Evolutionary conservation across 805 yeast species (phyloP).

Genomic region (Candida sakaeoensis): DNA sequence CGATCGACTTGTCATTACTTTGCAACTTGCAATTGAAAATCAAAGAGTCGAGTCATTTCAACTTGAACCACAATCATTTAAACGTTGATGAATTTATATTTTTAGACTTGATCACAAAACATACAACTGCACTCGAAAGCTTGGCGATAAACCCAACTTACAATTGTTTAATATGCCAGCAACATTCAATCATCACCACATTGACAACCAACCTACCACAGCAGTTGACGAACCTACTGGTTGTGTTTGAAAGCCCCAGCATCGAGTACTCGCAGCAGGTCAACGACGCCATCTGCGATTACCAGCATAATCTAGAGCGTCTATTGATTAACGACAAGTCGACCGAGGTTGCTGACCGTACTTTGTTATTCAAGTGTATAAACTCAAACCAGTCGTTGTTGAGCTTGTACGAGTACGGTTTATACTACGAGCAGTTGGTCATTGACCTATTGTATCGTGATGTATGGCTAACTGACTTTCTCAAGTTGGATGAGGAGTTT

Average conservation of each 20-base stretch:
- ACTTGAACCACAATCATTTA: neutral
- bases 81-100: neutral
- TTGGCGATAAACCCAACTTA: slow-evolving; percentile 6
- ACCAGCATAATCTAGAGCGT: slow-evolving; percentile 4
- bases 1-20: slow-evolving; percentile 5
- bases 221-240: slow-evolving; percentile 1
- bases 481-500: slow-evolving; percentile 6
- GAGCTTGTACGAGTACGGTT: slow-evolving; percentile 5
- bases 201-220: slow-evolving; percentile 3
- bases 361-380: slow-evolving; percentile 5
- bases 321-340: slow-evolving; percentile 6
- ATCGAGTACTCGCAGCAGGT: slow-evolving; percentile 5
- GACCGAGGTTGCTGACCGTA: slow-evolving; percentile 4
- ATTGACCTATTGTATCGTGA: slow-evolving; percentile 5
- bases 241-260: slow-evolving; percentile 6
- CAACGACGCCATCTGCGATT: slow-evolving; percentile 5
- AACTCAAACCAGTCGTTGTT: slow-evolving; percentile 6
- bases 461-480: slow-evolving; percentile 5
- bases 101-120: neutral
- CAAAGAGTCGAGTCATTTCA: slow-evolving; percentile 4
- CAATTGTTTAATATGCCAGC: slow-evolving; percentile 7
- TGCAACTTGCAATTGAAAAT: slow-evolving; percentile 6
- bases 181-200: slow-evolving; percentile 1
- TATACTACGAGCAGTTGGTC: slow-evolving; percentile 5
- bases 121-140: slow-evolving; percentile 5